Base-by-base conservation (phyloP, 805 yeast genomes). In the Candida adriatica region DNA sequence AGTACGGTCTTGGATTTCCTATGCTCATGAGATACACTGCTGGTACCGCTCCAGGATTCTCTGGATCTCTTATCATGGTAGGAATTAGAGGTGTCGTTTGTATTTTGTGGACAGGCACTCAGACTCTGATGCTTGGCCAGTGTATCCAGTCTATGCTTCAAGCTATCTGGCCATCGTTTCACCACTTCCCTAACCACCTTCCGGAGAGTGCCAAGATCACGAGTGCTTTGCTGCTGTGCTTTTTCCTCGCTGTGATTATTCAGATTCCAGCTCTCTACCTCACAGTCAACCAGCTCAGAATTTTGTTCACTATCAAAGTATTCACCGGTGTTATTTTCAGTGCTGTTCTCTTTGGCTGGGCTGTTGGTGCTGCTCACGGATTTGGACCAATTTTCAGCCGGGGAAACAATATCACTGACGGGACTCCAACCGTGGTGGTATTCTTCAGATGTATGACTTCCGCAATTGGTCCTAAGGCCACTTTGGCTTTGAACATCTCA, bases 101-200 rank as follows among this genome's bases (percentile, higher is more conserved):
- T 49, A 31, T 49, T 42, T 24, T 51, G 22, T 83, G 94, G 92
- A 80, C 76, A 46, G 76, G 85, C 31, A 83, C 79, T 13, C 90
- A 81, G 49, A 62, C 78, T 10, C 72, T 78, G 56, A 70, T 81
- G 31, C 83, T 86, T 30, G 92, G 86, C 13, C 74, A 79, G 41
- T 77, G 86, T 61, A 71, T 82, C 15, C 66, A 72, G 42, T 61
- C 78, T 24, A 79, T 81, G 84, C 60, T 83, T 33, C 56, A 68
- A 34, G 64, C 87, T 3, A 70, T 82, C 27, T 83, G 50, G 47
- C 48, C 50, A 70, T 63, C 79, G 64, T 31, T 56, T 30, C 42
- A 49, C 1, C 44, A 49, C 25, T 53, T 58, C 49, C 54, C 56
- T 9, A 69, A 81, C 26, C 42, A 30, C 16, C 16, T 44, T 5